Evolutionary conservation across 345 rosid genomes (phyloP), one percentile per base, ranked within the genome.

Genomic region (Eucalyptus paniculata): DNA sequence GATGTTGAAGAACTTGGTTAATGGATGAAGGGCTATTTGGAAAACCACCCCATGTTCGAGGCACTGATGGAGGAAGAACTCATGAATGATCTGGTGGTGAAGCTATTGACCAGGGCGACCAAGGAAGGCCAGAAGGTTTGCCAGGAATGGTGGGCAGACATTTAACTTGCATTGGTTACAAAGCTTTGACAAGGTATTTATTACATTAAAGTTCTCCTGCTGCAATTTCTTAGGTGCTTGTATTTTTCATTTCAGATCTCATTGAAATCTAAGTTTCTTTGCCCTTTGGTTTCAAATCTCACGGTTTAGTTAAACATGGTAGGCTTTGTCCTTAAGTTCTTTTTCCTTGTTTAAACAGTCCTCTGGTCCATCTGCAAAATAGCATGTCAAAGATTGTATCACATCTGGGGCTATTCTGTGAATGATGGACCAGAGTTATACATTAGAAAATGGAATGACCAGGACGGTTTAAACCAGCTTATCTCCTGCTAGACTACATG

Each of bases 121-220:
- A 17, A 50, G 51, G 51, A 50, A 50, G 51, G 51, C 51, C 6
- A 50, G 51, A 50, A 50, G 51, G 51, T n/a, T 50, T 50, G 51
- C 51, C 6, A 14, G 17, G 51, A 50, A 14, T 50, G 6, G 51
- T 50, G 51, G 51, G 6, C 51, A 50, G 51, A 50, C 51, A 50
- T 50, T 50, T 94, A 87, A 95, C 94, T 91, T 97, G 99, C 93
- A 91, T 96, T 85, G 99, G 99, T 83, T 96, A 99, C 95, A 98
- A 96, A 92, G 96, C 96, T 19, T 89, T 95, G 60, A 93, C 97
- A 87, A 94, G 97, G 99, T 94, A 91, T 88, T 45, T 26, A 45
- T 50, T 17, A 16, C 87, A 51, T 58, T n/a, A 50, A 40, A 40
- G 40, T 19, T 56, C 40, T 54, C 80, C 40, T 54, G 53, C 19